Evolutionary conservation across 495 filamentous ascomycete genomes (phyloP).

Genomic region (Recurvomyces mirabilis): DNA sequence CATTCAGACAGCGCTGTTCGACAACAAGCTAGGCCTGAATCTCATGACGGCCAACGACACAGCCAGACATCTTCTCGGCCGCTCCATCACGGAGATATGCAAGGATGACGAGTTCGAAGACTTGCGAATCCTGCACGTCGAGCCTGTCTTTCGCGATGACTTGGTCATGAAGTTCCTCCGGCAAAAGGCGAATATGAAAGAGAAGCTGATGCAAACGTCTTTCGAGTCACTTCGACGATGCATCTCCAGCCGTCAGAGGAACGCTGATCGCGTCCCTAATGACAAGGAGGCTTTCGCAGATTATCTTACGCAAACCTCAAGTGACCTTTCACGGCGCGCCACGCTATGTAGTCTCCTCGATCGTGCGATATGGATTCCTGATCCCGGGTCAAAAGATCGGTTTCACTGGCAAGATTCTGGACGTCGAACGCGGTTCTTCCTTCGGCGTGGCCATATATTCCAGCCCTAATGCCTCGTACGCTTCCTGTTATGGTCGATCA

Average conservation of each 20-base stretch:
- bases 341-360: constrained; percentile 1
- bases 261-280: background rate
- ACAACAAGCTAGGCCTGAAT: background rate
- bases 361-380: constrained; percentile 8
- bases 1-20: background rate
- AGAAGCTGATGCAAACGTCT: background rate
- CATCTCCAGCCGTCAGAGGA: background rate
- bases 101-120: background rate
- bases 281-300: constrained; percentile 1
- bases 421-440: background rate
- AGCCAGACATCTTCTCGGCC: constrained; percentile 2
- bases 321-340: constrained; percentile 8
- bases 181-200: background rate
- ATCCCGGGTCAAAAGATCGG: background rate
- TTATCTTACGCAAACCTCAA: background rate
- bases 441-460: constrained; percentile 6
- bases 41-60: background rate
- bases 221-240: background rate
- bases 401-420: background rate
- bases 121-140: constrained; percentile 5
- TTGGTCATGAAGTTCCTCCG: background rate
- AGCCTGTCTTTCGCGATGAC: constrained; percentile 6
- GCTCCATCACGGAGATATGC: constrained; percentile 1
- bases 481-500: background rate
- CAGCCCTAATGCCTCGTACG: constrained; percentile 2